Base-by-base conservation (phyloP, 108 stramenopile genomes). In the Cyclotella cryptica region DNA sequence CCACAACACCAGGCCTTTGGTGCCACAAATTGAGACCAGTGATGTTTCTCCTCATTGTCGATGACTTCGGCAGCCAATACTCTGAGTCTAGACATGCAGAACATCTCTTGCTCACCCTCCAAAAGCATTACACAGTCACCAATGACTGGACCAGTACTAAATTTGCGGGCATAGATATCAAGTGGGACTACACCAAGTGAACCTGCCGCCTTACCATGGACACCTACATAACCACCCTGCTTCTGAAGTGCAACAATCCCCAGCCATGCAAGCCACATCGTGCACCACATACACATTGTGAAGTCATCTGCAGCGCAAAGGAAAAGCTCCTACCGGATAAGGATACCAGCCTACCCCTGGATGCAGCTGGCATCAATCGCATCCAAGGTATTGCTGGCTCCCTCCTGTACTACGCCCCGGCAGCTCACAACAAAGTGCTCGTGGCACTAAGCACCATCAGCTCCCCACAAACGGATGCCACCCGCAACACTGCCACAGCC, bases 21-120 rank as follows among this genome's bases (percentile, higher is more conserved):
- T n/a, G n/a, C n/a, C n/a, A n/a, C n/a, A n/a, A n/a, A n/a, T n/a
- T n/a, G 43, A 27, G 54, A 42, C 69, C 69, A 18, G 40, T 77
- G 0, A n/a, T 59, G 19, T 77, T 66, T 58, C 18, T 17, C 49
- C 51, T 77, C 28, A n/a, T n/a, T n/a, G n/a, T n/a, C n/a, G n/a
- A n/a, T n/a, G n/a, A n/a, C n/a, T n/a, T n/a, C n/a, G n/a, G n/a
- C 8, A 54, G 54, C 5, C 10, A 70, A 45, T 70, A 70, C 24
- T 10, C 21, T 18, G 53, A 10, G 10, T 7, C 10, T 10, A 6
- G 26, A 10, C 21, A 70, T 42, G 53, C 53, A 12, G 22, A 70
- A 9, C 69, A 70, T 53, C 69, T 70, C 11, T 10, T 41, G 10
- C 10, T 7, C 30, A 19, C 22, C 29, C 51, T 70, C 69, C 12